Evolutionary conservation across 768 basidiomycete genomes (phyloP), one percentile per base, ranked within the genome.

Genomic region (Tulasnella sp.): DNA sequence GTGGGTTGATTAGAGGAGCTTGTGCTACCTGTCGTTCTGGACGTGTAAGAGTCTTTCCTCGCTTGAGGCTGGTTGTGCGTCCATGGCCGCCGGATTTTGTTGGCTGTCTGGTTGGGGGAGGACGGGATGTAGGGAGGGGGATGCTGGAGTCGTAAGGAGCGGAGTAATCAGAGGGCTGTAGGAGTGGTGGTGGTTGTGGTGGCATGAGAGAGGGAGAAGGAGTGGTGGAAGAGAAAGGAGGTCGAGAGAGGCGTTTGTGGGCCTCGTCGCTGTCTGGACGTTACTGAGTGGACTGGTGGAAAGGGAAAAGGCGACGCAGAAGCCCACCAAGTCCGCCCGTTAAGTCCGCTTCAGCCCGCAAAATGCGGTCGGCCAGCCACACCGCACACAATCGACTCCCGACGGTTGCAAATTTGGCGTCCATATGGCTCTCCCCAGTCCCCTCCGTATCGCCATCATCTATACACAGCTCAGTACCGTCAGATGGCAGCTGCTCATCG

Each of bases 1-100:
- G 73, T 8, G 97, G 95, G 78, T 94, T 95, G 81, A 99, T 97
- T 83, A 99, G 92, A 6, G 97, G 97, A 21, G 94, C 93, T 46
- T 96, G 95, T 5, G 96, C 96, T 74, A 98, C 94, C 84, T 94
- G 89, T 79, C 98, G 92, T 87, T 99, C 98, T 83, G 98, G 98
- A 80, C 95, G 90, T 75, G 95, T 98, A 82, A 99, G 91, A 8
- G 98, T 99, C 88, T 99, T 99, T 84, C 94, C 94, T 77, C 97
- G 90, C 77, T 92, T 92, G 78, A 96, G 87, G 74, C 93, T 92
- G 72, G 90, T 85, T 0, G 71, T 42, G 56, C 58, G 76, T 36
- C 58, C 46, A 62, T 77, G 48, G 71, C 80, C 82, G 56, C 42
- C 75, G 19, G 56, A 52, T 38, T 73, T 52, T 71, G 89, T 89